phyloP scores from a whole-genome alignment of 1,284 basidiomycete species.

The Ganoderma lucidum region DNA sequence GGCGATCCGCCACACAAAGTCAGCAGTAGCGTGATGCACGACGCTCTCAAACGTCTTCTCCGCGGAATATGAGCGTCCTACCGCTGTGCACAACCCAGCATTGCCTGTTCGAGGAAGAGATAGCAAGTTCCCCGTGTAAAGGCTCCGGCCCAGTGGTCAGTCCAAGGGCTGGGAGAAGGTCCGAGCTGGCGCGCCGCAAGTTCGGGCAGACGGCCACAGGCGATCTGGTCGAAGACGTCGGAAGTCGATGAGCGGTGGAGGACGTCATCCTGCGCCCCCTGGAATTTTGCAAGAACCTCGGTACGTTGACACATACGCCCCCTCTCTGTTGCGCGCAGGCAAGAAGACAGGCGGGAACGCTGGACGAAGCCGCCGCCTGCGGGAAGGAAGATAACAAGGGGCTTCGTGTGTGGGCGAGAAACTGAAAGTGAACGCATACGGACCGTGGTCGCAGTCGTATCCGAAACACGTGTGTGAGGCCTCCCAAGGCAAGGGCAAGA shows the following conservation, averaged over 20 bases:
- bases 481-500: conserved; percentile 18
- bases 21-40: conserved; percentile 25
- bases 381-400: conserved; percentile 28
- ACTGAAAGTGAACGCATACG: conserved; percentile 20
- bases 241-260: conserved; percentile 22
- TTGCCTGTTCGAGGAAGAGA: conserved; percentile 28
- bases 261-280: conserved; percentile 13
- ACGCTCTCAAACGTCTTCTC: conserved; percentile 30
- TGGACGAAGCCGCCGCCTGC: conserved; percentile 1
- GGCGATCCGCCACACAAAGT: conserved; percentile 33
- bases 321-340: conserved; percentile 8
- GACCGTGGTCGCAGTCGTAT: conserved; percentile 20
- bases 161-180: conserved; percentile 20
- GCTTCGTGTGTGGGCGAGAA: conserved; percentile 20
- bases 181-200: conserved; percentile 17
- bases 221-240: conserved; percentile 23
- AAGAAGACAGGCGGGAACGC: conserved; percentile 3
- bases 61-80: conserved; percentile 18
- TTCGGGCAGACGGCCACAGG: conserved; percentile 13
- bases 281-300: conserved; percentile 27
- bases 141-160: conserved; percentile 18
- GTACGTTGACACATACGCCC: conserved; percentile 24
- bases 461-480: conserved; percentile 33
- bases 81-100: conserved; percentile 19
- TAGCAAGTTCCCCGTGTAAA: conserved; percentile 30